Evolutionary conservation across 768 basidiomycete genomes (phyloP), one percentile per base, ranked within the genome.

Genomic region (Mycena indigotica): DNA sequence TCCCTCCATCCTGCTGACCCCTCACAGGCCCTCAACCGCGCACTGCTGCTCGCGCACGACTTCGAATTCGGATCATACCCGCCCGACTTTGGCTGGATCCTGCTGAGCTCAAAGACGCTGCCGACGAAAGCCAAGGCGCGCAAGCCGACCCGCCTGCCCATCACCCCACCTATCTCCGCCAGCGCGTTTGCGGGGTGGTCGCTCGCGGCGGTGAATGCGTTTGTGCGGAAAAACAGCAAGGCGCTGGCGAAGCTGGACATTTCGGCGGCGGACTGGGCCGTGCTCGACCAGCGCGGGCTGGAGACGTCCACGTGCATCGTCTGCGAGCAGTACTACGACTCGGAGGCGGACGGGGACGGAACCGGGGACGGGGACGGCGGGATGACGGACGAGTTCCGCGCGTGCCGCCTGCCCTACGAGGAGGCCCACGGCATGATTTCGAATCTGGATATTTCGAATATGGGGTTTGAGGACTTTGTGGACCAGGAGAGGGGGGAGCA

Each of bases 231-330:
- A 2, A 35, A 55, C 48, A 39, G 49, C 1, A 48, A 16, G 4
- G 25, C 4, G 8, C 44, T 57, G 26, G 32, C 10, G 13, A 24
- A 15, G 1, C 6, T 25, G 15, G 40, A 21, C 2, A 21, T 61
- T 3, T 53, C 55, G 12, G 2, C 25, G 1, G 5, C 15, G 17
- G 15, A 50, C 45, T 61, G 60, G 60, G 23, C 57, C 12, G 26
- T 61, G 15, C 53, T 61, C 30, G 60, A 61, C 41, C 52, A 61
- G 46, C 32, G 21, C 17, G 60, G 60, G 12, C 48, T 57, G 4
- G 60, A 57, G 40, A 54, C 56, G 13, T 57, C 52, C 17, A 61
- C 60, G 29, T 61, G 60, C 13, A 28, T 57, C 23, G 60, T 57
- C 5, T 53, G 51, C 32, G 52, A 57, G 49, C 60, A 39, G 49